Evolutionary conservation across 129 eudicot genomes (phyloP).

Genomic region (Artemisia argyi): DNA sequence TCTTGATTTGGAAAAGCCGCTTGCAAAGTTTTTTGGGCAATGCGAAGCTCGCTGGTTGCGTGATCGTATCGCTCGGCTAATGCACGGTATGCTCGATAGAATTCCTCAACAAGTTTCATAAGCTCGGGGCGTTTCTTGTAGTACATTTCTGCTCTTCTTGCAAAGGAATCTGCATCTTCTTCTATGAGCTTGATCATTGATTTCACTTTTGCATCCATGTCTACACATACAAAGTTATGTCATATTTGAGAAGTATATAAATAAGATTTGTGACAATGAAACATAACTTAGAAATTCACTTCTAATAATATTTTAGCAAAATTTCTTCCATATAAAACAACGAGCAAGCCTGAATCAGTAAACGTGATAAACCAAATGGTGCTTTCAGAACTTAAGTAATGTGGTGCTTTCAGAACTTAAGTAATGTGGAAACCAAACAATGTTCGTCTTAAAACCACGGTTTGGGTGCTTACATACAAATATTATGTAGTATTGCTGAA

Average conservation of each 20-base stretch:
- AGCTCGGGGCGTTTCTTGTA: constrained; percentile 96
- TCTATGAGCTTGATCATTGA: constrained; percentile 92
- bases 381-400: too few relatives aligned
- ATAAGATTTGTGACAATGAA: too few relatives aligned
- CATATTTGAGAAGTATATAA: not conserved
- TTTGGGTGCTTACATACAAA: too few relatives aligned
- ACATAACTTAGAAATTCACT: too few relatives aligned
- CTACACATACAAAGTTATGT: constrained; percentile 33
- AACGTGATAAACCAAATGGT: too few relatives aligned
- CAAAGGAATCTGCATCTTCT: constrained; percentile 99
- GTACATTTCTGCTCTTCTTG: constrained; percentile 98
- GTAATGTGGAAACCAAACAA: too few relatives aligned
- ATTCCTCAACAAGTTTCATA: constrained; percentile 93
- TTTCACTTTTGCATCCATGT: constrained; percentile 89
- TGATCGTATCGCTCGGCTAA: constrained; percentile 93
- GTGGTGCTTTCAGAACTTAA: too few relatives aligned
- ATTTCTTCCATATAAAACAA: too few relatives aligned
- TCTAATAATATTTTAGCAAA: too few relatives aligned
- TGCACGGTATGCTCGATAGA: constrained; percentile 97
- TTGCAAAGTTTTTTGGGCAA: constrained; percentile 84
- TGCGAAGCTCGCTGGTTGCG: constrained; percentile 92
- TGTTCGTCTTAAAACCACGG: too few relatives aligned
- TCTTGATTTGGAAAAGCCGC: constrained; percentile 88
- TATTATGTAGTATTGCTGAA: too few relatives aligned
- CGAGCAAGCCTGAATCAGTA: too few relatives aligned